Evolutionary conservation across 2,329 filamentous ascomycete genomes (phyloP).

Genomic region (Monosporascus sp.): DNA sequence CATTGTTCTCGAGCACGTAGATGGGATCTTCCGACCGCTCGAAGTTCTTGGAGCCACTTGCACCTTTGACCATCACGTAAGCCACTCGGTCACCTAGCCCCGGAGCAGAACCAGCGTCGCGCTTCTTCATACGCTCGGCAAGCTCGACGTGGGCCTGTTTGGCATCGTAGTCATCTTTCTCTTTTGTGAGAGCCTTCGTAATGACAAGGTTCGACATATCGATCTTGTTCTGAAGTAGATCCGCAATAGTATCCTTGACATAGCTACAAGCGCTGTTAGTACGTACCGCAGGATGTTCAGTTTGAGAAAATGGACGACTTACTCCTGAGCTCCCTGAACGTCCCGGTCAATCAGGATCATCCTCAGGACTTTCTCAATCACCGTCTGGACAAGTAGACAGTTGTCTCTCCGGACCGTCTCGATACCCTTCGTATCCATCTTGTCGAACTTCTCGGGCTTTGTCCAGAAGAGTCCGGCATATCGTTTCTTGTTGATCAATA

Average conservation of each 20-base stretch:
- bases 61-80: constrained; percentile 94
- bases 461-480: constrained; percentile 99
- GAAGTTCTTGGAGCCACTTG: constrained; percentile 86
- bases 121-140: constrained; percentile 93
- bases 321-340: constrained; percentile 87
- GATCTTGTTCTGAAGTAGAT: constrained; percentile 92
- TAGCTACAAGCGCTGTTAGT: constrained; percentile 57
- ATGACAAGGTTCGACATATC: constrained; percentile 99
- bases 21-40: constrained; percentile 97
- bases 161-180: constrained; percentile 79
- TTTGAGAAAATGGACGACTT: constrained; percentile 35
- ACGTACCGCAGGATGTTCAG: constrained; percentile 6
- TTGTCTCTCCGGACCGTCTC: constrained; percentile 97
- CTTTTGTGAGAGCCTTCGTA: constrained; percentile 91
- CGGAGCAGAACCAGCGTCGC: constrained; percentile 89
- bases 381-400: constrained; percentile 88
- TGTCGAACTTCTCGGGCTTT: constrained; percentile 88
- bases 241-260: constrained; percentile 92
- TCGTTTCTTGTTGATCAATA: constrained; percentile 99
- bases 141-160: constrained; percentile 97
- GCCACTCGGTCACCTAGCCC: constrained; percentile 91
- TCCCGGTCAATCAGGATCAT: constrained; percentile 96
- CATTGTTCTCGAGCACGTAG: constrained; percentile 93
- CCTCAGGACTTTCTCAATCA: constrained; percentile 91
- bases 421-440: constrained; percentile 99